phyloP scores from a whole-genome alignment of 306 rosid genomes.

The Trichosanthes cucumerina region DNA sequence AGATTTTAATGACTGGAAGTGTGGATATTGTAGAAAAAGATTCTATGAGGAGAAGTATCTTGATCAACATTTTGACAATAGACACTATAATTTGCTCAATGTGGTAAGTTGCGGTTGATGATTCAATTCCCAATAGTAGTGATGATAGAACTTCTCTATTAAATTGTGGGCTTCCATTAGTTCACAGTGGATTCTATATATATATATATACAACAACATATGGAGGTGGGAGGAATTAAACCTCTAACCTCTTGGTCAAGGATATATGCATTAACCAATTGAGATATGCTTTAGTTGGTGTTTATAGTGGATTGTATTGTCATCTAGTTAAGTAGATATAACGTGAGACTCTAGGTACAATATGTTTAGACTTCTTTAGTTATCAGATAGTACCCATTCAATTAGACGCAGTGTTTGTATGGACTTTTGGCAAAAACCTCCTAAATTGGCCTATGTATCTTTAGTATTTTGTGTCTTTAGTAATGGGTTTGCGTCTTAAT shows the following conservation, averaged over 20 bases:
- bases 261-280: no score
- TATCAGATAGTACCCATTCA: background rate
- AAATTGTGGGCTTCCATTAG: background rate
- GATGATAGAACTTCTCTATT: background rate
- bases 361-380: background rate
- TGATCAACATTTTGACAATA: conserved; percentile 79
- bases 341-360: background rate
- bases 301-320: background rate
- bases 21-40: conserved; percentile 94
- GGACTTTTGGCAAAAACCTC: background rate
- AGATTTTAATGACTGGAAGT: conserved; percentile 78
- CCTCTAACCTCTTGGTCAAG: no score
- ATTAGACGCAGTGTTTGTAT: background rate
- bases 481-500: background rate
- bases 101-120: conserved; percentile 44
- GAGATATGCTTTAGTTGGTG: background rate
- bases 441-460: background rate
- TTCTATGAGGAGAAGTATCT: conserved; percentile 80
- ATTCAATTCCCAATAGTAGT: conserved; percentile 6
- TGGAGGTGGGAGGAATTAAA: background rate
- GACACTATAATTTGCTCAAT: conserved; percentile 82
- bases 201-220: no score
- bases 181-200: background rate
- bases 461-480: background rate
- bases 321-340: background rate